These are phyloP conservation scores for Cercospora berteroae DNA, from an alignment of 2,329 filamentous ascomycete species.

Conservation along the genomic window DNA sequence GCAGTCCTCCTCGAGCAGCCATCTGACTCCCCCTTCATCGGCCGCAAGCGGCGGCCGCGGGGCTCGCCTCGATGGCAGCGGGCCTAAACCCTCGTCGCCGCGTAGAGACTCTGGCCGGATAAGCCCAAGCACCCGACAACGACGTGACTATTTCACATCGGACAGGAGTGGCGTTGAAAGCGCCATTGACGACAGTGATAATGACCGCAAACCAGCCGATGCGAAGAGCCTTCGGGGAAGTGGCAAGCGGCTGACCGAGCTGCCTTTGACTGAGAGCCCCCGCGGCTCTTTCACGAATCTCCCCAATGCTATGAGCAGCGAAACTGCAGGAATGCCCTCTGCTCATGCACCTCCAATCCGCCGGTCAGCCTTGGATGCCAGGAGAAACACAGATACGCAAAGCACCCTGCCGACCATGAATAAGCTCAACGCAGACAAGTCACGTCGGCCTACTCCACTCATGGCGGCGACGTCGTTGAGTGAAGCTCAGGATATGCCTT, in stretches of 20 bases:
- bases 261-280: conserved; percentile 10
- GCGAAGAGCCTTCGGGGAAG: conserved; percentile 6
- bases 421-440: conserved; percentile 27
- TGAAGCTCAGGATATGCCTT: conserved; percentile 23
- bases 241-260: conserved; percentile 20
- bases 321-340: conserved; percentile 27
- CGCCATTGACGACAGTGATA: conserved; percentile 32
- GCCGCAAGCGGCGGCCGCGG: not conserved
- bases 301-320: conserved; percentile 24
- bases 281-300: conserved; percentile 7
- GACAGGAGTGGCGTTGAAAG: conserved; percentile 21
- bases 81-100: conserved; percentile 26
- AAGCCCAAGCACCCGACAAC: conserved; percentile 25
- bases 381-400: conserved; percentile 34
- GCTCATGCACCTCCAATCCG: conserved; percentile 24
- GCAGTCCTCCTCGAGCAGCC: conserved; percentile 41
- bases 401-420: conserved; percentile 26
- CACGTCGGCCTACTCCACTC: conserved; percentile 30
- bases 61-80: conserved; percentile 7
- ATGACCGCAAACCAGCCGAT: conserved; percentile 13
- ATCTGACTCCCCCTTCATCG: conserved; percentile 42
- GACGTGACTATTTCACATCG: conserved; percentile 30
- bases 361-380: conserved; percentile 28
- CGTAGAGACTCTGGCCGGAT: conserved; percentile 29
- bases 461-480: conserved; percentile 28